Base-by-base conservation (phyloP, 2,329 filamentous ascomycete genomes). In the Myriosclerotinia curreyana region DNA sequence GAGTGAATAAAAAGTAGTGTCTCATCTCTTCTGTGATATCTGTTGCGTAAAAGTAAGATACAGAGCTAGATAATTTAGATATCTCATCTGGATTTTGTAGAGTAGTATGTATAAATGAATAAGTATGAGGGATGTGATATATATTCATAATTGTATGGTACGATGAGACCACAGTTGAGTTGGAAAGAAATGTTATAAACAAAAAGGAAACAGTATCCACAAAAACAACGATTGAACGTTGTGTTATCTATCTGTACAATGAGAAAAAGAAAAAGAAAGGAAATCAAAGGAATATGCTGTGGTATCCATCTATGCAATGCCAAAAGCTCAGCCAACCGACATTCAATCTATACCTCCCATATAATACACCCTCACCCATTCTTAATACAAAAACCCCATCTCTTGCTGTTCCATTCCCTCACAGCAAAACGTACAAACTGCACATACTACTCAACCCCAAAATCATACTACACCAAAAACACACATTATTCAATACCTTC, bases 401-500 rank as follows among this genome's bases (percentile, higher is more conserved):
- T 25, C 38, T 34, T 38, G 17, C 50, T 31, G 4, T 14, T 8
- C 36, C 20, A 15, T 7, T 28, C 25, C 5, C 11, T 54, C 15
- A 64, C 25, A 56, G 38, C 48, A 64, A 59, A 17, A 64, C 61
- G 51, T 64, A 64, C 38, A 64, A 36, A 25, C 53, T 59, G 36
- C 61, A 64, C 53, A 64, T 64, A 11, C 52, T 44, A 59, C 89
- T 90, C 66, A 96, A 77, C 0, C 93, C 93, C 58, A 95, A 74
- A 69, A 96, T 92, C 91, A 96, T 96, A 31, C 88, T 92, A 72
- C 86, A 88, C 93, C 93, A 96, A 74, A 96, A 96, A 67, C 90
- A 88, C 31, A 92, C 86, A 71, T 96, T 96, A 74, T 97, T 97
- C 65, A 96, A 79, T 38, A 93, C 88, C 74, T 86, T 86, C 70